Base-by-base conservation (phyloP, 1,284 basidiomycete genomes). In the Cryptococcus hybrid region DNA sequence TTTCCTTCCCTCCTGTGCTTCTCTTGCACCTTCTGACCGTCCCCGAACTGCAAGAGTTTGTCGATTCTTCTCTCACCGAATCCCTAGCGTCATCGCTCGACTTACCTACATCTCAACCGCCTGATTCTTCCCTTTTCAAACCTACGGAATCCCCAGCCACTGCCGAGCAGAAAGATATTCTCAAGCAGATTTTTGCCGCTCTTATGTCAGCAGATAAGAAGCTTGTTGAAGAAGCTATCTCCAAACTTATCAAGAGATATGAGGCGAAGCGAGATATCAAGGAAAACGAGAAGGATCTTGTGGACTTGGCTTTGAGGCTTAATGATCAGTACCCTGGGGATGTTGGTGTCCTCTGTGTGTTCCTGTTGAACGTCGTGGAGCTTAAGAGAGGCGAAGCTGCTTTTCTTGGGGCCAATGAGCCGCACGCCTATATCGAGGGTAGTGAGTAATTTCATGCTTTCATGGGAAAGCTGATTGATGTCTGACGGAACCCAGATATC, bases 371-470 rank as follows among this genome's bases (percentile, higher is more conserved):
- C 78, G 85, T 92, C 54, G 84, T 97, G 49, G 82, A 83, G 55
- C 80, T 98, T 64, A 71, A 86, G 56, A 84, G 87, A 0, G 95
- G 95, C 1, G 85, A 98, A 70, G 92, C 94, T 0, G 90, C 96
- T 56, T 99, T 96, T 80, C 83, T 99, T 9, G 88, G 91, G 44
- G 95, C 95, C 1, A 90, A 96, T 64, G 92, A 97, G 78, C 95
- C 96, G 1, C 95, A 99, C 67, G 96, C 96, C 1, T 99, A 99
- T 75, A 83, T 99, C 54, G 86, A 85, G 39, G 93, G 93, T 73
- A 91, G 92, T 91, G 57, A 68, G 81, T 69, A 1, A 18, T 50
- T n/a, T 37, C 3, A 38, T 38, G 7, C 6, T 44, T 39, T 35
- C 24, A 46, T 8, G 9, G 45, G 12, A 39, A 46, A 5, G 30